These are phyloP conservation scores for Rusavskia elegans DNA, from an alignment of 495 filamentous ascomycete genomes.

Conservation along the genomic window DNA sequence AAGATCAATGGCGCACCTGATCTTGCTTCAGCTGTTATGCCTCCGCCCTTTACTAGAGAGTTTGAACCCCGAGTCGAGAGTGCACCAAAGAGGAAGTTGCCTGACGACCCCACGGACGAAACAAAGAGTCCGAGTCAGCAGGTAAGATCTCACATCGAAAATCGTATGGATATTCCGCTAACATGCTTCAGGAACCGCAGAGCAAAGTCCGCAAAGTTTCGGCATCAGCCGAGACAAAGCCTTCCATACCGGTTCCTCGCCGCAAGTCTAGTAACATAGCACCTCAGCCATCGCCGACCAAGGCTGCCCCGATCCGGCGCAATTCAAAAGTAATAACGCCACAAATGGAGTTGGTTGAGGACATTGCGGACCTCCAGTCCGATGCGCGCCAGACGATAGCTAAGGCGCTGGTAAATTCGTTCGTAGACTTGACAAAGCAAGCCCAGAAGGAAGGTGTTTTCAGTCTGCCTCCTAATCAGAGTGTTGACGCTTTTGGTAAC, in stretches of 20 bases:
- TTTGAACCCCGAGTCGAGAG: not conserved
- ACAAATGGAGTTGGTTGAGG: conserved; percentile 16
- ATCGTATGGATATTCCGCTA: not conserved
- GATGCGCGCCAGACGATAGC: conserved; percentile 34
- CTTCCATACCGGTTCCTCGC: conserved; percentile 11
- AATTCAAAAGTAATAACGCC: conserved; percentile 15
- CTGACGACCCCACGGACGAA: conserved; percentile 19
- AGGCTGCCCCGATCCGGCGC: conserved; percentile 3
- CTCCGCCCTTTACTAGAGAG: not conserved
- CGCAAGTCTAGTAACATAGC: conserved; percentile 22
- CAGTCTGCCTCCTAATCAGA: conserved; percentile 35
- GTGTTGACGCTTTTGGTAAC: conserved; percentile 32
- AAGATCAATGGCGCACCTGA: conserved; percentile 1
- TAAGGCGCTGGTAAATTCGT: conserved; percentile 32
- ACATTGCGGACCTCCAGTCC: conserved; percentile 28
- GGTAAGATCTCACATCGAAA: conserved; percentile 2
- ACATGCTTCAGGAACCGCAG: conserved; percentile 18
- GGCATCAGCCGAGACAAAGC: conserved; percentile 9
- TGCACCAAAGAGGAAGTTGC: conserved; percentile 26
- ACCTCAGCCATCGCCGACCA: conserved; percentile 5
- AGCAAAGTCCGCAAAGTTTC: conserved; percentile 39
- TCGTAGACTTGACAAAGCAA: conserved; percentile 35
- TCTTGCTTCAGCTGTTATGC: not conserved
- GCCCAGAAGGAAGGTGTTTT: conserved; percentile 34
- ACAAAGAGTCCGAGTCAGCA: conserved; percentile 6